These are phyloP conservation scores for Helicostylum pulchrum DNA, from an alignment of 192 early-diverging fungal genomes.

Conservation along the genomic window DNA sequence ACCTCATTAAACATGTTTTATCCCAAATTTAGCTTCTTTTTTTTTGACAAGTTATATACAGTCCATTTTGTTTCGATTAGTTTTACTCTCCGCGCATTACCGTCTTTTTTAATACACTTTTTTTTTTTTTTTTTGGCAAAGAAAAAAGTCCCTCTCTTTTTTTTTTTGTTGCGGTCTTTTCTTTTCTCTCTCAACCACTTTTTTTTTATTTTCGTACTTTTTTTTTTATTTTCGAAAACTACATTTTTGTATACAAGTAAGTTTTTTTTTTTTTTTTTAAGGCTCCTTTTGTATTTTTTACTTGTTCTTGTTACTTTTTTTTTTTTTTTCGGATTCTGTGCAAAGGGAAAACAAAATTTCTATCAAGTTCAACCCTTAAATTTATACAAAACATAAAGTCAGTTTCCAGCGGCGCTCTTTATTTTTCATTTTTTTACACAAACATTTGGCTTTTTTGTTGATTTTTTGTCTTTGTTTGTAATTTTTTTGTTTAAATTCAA, in stretches of 20 bases:
- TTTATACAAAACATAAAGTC: constrained; percentile 20
- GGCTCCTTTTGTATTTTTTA: constrained; percentile 7
- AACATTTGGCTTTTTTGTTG: neutral
- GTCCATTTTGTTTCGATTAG: too few species aligned
- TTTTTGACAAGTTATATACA: neutral
- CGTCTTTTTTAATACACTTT: neutral
- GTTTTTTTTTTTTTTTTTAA: neutral
- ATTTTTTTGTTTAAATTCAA: too few species aligned
- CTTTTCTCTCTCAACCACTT: neutral
- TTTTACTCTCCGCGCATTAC: too few species aligned
- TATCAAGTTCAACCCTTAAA: too few species aligned
- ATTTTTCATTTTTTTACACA: neutral
- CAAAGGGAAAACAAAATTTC: neutral
- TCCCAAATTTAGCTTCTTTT: neutral
- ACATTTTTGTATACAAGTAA: neutral
- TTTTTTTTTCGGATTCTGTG: neutral
- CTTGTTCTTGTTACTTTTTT: neutral
- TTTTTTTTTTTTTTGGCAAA: neutral
- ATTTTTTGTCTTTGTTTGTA: neutral
- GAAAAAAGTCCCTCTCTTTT: neutral
- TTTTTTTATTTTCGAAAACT: too few species aligned
- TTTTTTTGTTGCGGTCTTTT: neutral
- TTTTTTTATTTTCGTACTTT: too few species aligned
- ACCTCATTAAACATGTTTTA: too few species aligned
- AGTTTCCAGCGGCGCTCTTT: constrained; percentile 18